A percentile compares a stretch with the other conserved stretches of the same genome.
These are phyloP conservation scores for Aspergillus viridinutans DNA, from an alignment of 2,329 filamentous ascomycete species.

Conservation along the genomic window DNA sequence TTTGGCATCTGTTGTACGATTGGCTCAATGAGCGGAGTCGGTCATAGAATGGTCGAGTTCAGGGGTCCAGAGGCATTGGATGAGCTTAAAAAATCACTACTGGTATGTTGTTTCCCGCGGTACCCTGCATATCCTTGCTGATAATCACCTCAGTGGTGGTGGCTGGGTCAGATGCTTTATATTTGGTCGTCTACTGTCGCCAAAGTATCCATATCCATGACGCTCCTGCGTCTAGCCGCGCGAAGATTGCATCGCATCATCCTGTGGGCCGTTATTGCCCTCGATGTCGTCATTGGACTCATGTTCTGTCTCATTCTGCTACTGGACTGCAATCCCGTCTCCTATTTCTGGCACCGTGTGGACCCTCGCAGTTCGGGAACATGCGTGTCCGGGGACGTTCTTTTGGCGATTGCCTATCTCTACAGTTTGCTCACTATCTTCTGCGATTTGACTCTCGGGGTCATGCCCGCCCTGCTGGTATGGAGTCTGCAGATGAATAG, in stretches of 20 bases:
- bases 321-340: slow-evolving; percentile 49
- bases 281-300: slow-evolving; percentile 41
- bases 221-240: slow-evolving; percentile 49
- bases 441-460: slow-evolving; percentile 47
- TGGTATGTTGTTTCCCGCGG: not conserved
- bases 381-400: slow-evolving; percentile 42
- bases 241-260: slow-evolving; percentile 37
- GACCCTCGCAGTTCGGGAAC: slow-evolving; percentile 26
- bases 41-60: slow-evolving; percentile 6
- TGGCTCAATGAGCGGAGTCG: slow-evolving; percentile 2
- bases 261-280: slow-evolving; percentile 42
- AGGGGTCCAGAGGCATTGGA: not conserved
- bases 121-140: not conserved
- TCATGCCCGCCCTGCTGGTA: slow-evolving; percentile 52
- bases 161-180: slow-evolving; percentile 51
- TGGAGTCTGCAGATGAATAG: slow-evolving; percentile 52
- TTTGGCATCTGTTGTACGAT: slow-evolving; percentile 5
- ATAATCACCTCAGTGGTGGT: slow-evolving; percentile 37
- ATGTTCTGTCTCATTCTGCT: slow-evolving; percentile 48
- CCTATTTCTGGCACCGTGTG: slow-evolving; percentile 45
- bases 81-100: not conserved
- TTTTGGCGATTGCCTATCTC: slow-evolving; percentile 50
- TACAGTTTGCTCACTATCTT: slow-evolving; percentile 44
- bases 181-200: slow-evolving; percentile 40
- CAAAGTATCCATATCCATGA: slow-evolving; percentile 50